phyloP scores from a whole-genome alignment of 805 yeast genomes.

The Gaillardinia entomophila region DNA sequence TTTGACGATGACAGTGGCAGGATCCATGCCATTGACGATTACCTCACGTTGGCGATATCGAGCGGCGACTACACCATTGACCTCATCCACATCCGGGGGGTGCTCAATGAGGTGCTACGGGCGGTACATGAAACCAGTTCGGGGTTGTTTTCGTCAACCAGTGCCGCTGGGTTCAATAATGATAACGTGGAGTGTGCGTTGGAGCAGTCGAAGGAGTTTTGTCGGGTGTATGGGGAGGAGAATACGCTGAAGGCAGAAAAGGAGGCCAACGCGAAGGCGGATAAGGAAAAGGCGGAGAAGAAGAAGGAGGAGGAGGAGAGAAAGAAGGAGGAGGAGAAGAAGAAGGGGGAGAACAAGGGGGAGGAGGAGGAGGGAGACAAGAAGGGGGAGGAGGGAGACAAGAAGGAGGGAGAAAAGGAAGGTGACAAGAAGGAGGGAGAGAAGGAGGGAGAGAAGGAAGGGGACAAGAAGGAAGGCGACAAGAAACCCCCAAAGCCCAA shows the following conservation, averaged over 20 bases:
- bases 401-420: conserved; percentile 4
- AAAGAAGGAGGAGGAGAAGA: background rate
- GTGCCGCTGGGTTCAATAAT: no score
- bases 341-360: background rate
- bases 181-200: conserved; percentile 1
- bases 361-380: conserved; percentile 2
- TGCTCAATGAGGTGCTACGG: conserved; percentile 15
- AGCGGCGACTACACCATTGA: conserved; percentile 33
- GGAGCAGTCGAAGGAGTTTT: conserved; percentile 2
- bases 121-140: no score
- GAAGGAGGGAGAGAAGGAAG: conserved; percentile 1
- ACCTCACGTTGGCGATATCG: conserved; percentile 29
- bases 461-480: conserved; percentile 1
- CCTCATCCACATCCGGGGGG: conserved; percentile 26
- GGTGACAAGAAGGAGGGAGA: conserved; percentile 5
- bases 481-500: conserved; percentile 1
- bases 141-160: no score
- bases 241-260: conserved; percentile 1
- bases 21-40: conserved; percentile 4
- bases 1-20: conserved; percentile 4
- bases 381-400: conserved; percentile 5
- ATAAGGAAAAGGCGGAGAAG: background rate
- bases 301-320: background rate
- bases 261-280: background rate
- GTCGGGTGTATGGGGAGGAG: conserved; percentile 2